Evolutionary conservation across 768 basidiomycete species (phyloP), one percentile per base, ranked within the genome.

Genomic region (Pleurotus salmoneostramineus): DNA sequence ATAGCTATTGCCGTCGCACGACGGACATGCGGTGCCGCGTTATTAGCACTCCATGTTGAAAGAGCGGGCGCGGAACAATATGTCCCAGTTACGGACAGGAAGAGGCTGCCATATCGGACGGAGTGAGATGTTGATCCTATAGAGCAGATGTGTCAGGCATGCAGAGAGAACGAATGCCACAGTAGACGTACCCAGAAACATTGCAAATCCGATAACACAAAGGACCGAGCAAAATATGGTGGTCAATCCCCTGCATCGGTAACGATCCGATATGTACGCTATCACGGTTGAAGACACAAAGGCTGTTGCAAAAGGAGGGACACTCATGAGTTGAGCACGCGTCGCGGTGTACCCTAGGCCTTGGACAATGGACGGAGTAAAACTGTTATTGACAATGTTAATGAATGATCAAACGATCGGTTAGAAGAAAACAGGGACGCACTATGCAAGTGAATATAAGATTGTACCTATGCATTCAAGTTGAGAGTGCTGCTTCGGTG

Each of bases 281-380:
- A 72, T 61, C 8, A 51, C 55, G 61, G 57, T 50, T 21, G 50
- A 51, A 15, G 31, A 34, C 15, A 74, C 66, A 63, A 83, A 84
- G 14, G 80, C 81, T 4, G 62, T 60, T 2, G 77, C 80, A 45
- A 79, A 85, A 2, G 84, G 84, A 11, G 78, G 77, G 2, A 88
- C 87, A 11, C 80, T 84, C 77, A 85, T 82, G 2, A 89, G 73
- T 63, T 88, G 85, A 8, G 83, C 81, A 21, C 72, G 67, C 34
- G 80, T 73, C 0, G 78, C 75, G 2, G 75, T 76, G 66, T 79
- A 87, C 15, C 86, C 86, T 2, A 88, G 76, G 14, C 75, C 73
- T 33, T 81, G 73, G 5, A 92, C 82, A 68, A 93, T 89, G 3
- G 86, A 85, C 5, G 90, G 90, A 6, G 83, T 73, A 69, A 93